Percentiles rank a stretch among this genome's conserved stretches.
These are phyloP conservation scores for Poa annua DNA, from an alignment of 176 grass and related monocot genomes.

Conservation along the genomic window DNA sequence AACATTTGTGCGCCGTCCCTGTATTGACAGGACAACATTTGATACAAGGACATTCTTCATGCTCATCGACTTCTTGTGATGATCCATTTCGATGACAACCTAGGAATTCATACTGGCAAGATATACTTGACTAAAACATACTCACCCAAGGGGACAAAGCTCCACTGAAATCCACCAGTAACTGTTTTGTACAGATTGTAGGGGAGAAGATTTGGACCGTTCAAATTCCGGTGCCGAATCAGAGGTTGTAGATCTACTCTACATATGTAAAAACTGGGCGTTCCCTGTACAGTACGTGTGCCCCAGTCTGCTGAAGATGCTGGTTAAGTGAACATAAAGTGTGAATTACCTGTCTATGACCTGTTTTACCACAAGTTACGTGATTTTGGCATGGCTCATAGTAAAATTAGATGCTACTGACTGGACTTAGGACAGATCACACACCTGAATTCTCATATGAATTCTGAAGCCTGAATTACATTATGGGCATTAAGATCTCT, in stretches of 20 bases:
- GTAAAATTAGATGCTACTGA: background rate
- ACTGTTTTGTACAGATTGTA: background rate
- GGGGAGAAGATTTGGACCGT: constrained; percentile 1
- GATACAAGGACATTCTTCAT: constrained; percentile 29
- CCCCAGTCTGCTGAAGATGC: background rate
- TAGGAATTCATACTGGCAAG: background rate
- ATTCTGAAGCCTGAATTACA: background rate
- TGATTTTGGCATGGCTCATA: background rate
- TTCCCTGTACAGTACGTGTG: background rate
- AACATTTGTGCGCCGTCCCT: constrained; percentile 27
- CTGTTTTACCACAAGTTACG: background rate
- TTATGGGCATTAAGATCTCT: too few relatives aligned
- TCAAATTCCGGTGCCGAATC: background rate
- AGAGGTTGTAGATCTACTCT: constrained; percentile 12
- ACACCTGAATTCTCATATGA: background rate
- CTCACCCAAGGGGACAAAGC: background rate
- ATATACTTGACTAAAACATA: constrained; percentile 10
- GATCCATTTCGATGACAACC: background rate
- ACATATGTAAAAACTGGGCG: constrained; percentile 17
- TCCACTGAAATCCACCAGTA: background rate
- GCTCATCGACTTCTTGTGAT: constrained; percentile 11
- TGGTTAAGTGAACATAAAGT: background rate
- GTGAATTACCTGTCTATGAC: background rate
- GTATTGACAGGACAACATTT: constrained; percentile 13
- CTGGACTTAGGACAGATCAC: background rate